Evolutionary conservation across 768 basidiomycete species (phyloP), one percentile per base, ranked within the genome.

Genomic region (Mycena epipterygia): DNA sequence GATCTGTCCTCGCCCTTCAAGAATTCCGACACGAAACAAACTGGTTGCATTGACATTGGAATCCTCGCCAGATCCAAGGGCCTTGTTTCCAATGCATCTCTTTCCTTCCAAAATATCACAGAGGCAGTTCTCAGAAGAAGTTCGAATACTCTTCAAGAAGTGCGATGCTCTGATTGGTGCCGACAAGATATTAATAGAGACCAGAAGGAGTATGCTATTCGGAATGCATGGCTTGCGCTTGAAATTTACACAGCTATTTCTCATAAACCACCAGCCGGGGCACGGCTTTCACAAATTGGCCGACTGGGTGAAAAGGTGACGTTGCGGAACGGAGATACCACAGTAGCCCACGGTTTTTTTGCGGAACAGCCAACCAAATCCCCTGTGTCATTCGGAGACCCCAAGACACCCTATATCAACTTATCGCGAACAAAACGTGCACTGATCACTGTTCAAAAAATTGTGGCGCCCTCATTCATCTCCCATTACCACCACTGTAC

Each of bases 121-220:
- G 61, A 62, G 30, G 48, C 46, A 11, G 49, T 62, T 19, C 61
- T 62, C 23, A 16, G 42, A n/a, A 21, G 41, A 32, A 60, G 16
- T 32, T 14, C 46, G 30, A 25, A 60, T 19, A 25, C 13, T 25
- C 58, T 21, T 2, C 58, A 46, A 23, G 58, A 60, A 7, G 13
- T 46, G 5, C 44, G 44, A 12, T 33, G 27, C 21, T 62, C 61
- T 2, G 46, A 62, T 27, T 62, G 61, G 61, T 62, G 61, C 30
- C 46, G 27, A 9, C 23, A 49, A 12, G 48, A 52, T 27, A 5
- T 62, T 8, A 37, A 32, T 25, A n/a, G 5, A 2, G 49, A 62
- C 8, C 61, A 62, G 49, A 35, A 32, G 27, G 1, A 25, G 33
- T 62, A 62, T 21, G 61, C 61, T 14, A 29, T 51, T 14, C 61